These are phyloP conservation scores for Fraxinus velutina DNA, from an alignment of 305 asterid genomes.

Conservation along the genomic window DNA sequence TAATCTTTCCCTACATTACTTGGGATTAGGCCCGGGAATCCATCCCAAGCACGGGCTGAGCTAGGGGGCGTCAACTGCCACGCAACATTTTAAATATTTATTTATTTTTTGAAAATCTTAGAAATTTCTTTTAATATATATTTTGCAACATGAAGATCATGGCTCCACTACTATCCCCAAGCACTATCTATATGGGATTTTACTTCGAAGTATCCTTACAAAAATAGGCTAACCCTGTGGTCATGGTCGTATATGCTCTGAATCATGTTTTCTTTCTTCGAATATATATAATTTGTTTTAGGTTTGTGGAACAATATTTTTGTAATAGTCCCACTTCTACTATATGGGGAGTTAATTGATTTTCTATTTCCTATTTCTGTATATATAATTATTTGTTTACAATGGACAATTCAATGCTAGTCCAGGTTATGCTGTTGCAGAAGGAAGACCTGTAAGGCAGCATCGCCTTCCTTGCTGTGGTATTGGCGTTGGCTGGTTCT, in stretches of 20 bases:
- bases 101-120: neutral
- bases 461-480: constrained; percentile 70
- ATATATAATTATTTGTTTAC: neutral
- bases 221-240: neutral
- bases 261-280: neutral
- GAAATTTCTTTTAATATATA: neutral
- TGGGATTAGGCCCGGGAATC: neutral
- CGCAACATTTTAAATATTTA: neutral
- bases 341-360: neutral
- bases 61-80: neutral
- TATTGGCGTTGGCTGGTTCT: constrained; percentile 69
- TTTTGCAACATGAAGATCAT: neutral
- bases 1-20: neutral
- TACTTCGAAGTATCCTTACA: neutral
- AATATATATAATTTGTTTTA: too few species aligned
- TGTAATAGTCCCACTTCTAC: neutral
- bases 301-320: neutral
- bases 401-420: constrained; percentile 9
- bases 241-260: neutral
- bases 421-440: constrained; percentile 58
- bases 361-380: neutral
- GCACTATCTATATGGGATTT: neutral
- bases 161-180: neutral
- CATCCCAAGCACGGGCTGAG: neutral
- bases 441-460: constrained; percentile 54